Percentiles rank a stretch among this genome's conserved stretches.
phyloP scores from a whole-genome alignment of 192 early-diverging fungal species.

The Chytriomyces hyalinus region DNA sequence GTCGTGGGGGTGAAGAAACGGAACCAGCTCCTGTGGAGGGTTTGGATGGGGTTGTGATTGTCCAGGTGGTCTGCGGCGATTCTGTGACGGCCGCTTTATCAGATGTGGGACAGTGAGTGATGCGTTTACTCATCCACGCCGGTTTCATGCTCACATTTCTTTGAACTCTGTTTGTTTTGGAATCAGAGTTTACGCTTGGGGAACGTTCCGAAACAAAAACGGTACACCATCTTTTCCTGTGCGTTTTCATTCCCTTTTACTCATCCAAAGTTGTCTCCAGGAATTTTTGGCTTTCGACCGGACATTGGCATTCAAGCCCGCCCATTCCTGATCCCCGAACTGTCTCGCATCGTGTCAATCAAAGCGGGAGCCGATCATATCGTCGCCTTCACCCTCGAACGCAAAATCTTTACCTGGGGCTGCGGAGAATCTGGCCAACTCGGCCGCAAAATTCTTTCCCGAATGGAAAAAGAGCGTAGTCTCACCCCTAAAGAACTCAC shows the following conservation, averaged over 20 bases:
- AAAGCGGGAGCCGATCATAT: conserved; percentile 86
- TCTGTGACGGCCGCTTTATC: conserved; percentile 81
- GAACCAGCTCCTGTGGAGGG: conserved; percentile 71
- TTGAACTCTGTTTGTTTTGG: too few relatives aligned
- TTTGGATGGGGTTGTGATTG: conserved; percentile 74
- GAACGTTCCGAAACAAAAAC: conserved; percentile 82
- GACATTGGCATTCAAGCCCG: conserved; percentile 66
- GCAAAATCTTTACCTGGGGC: conserved; percentile 88
- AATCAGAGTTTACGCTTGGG: conserved; percentile 79
- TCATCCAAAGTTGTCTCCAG: not conserved
- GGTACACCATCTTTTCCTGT: conserved; percentile 45
- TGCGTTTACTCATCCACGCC: not conserved
- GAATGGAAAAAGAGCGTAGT: conserved; percentile 47
- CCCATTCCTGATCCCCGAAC: conserved; percentile 64
- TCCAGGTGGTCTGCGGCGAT: conserved; percentile 83
- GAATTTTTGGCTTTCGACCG: conserved; percentile 78
- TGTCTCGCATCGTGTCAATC: conserved; percentile 76
- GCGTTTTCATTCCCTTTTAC: too few relatives aligned
- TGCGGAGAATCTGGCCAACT: conserved; percentile 88
- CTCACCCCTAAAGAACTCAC: conserved; percentile 58
- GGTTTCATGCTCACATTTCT: not conserved
- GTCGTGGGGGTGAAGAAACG: conserved; percentile 68
- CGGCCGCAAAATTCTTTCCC: conserved; percentile 78
- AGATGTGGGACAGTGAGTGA: conserved; percentile 66
- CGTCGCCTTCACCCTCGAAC: conserved; percentile 68